These are phyloP conservation scores for Trametes maxima DNA, from an alignment of 768 basidiomycete species.

Conservation along the genomic window DNA sequence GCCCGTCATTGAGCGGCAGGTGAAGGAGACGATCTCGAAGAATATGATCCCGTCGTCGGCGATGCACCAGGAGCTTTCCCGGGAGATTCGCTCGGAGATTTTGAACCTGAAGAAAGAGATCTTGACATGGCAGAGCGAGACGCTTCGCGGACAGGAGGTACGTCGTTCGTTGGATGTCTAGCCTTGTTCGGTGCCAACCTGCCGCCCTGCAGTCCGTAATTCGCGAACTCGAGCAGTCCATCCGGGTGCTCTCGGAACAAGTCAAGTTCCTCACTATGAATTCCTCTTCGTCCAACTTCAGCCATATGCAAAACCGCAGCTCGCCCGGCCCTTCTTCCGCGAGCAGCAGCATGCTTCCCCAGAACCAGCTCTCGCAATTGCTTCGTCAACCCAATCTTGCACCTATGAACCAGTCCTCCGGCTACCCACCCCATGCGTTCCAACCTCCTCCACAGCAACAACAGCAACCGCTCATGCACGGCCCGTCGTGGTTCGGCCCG, in stretches of 20 bases:
- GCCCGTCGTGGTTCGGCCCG: conserved; percentile 57
- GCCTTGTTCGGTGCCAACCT: conserved; percentile 4
- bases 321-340: conserved; percentile 28
- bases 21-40: conserved; percentile 77
- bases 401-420: conserved; percentile 41
- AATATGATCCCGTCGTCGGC: conserved; percentile 72
- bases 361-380: conserved; percentile 27
- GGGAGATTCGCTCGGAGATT: conserved; percentile 76
- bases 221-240: conserved; percentile 78
- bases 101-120: conserved; percentile 79
- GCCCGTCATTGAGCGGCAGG: conserved; percentile 77
- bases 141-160: conserved; percentile 80
- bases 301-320: conserved; percentile 23
- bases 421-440: conserved; percentile 31
- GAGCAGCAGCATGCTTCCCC: conserved; percentile 24
- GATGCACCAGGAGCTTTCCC: conserved; percentile 79
- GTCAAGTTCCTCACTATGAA: conserved; percentile 75
- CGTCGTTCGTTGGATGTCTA: conserved; percentile 24
- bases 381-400: conserved; percentile 38
- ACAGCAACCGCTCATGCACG: conserved; percentile 36
- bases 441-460: conserved; percentile 37
- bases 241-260: conserved; percentile 76
- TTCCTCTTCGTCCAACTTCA: conserved; percentile 30
- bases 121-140: conserved; percentile 78
- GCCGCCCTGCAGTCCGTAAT: conserved; percentile 57